Base-by-base conservation (phyloP, 352 stramenopile species). In the Globisporangium okanoganense region DNA sequence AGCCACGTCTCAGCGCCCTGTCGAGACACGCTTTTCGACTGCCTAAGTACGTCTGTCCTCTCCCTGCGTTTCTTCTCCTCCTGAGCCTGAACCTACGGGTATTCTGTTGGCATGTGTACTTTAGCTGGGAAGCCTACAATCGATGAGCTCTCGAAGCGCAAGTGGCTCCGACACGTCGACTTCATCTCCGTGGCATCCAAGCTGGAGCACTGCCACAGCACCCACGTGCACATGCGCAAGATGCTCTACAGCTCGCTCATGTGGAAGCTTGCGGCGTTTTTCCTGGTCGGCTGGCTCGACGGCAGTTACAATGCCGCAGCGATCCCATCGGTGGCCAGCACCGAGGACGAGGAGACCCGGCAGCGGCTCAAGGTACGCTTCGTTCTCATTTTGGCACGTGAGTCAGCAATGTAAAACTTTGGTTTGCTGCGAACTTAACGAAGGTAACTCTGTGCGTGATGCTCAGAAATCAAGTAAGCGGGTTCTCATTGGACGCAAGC, bases 161-260 rank as follows among this genome's bases (percentile, higher is more conserved):
- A 79, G 47, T 89, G 79, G 79, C 58, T 89, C 14, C 75, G 79
- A 12, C 67, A 79, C 36, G 58, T 89, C 14, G 73, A 82, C 38
- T 88, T 88, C 56, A 57, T 88, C 35, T 78, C 76, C 5, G 62
- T 73, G 16, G 43, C 66, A 2, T 70, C 73, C 16, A 79, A 72
- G 56, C 44, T 80, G 16, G 69, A 77, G 16, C 43, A 66, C 5
- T 16, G 45, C n/a, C 24, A 35, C 40, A 60, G 38, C 4, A 64
- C 22, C 4, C 62, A 24, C 2, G 4, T 56, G 22, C 52, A 67
- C 18, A 25, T 63, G 18, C 65, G 70, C 6, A 51, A 52, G 29
- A 36, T 72, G 53, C 52, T 78, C 12, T 70, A 66, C 43, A 69
- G 65, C n/a, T 74, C 71, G 5, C 62, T 87, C 1, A 29, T 85